Base-by-base conservation (phyloP, 768 basidiomycete genomes). In the Termitomyces titanicus region DNA sequence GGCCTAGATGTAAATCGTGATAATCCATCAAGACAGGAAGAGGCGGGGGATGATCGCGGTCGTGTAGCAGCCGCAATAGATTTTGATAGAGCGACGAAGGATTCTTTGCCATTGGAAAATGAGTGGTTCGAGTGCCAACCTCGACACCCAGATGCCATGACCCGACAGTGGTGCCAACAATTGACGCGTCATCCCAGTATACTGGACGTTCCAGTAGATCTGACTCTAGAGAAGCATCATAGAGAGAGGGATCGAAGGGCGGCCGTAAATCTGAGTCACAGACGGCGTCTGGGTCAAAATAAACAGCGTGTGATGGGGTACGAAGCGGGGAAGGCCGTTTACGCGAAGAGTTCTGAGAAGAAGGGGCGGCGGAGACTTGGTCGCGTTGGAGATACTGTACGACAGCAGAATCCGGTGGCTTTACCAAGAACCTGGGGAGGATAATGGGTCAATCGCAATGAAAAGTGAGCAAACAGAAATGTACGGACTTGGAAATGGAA, bases 1-100 rank as follows among this genome's bases (percentile, higher is more conserved):
- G 61, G 33, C 58, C 57, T 12, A 71, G 67, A 59, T 75, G 70
- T 33, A 68, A 53, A 29, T 66, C 68, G 63, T 86, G 81, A 61
- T 80, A 83, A 51, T 78, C 73, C n/a, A 83, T 49, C n/a, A 84
- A 60, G 8, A 63, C 66, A 3, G 74, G 66, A 38, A 78, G 66
- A 42, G 64, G 61, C 17, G 71, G 67, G 13, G 58, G 42, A 25
- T 68, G 72, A 27, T 64, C 65, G 8, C 62, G 66, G n/a, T 61
- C 59, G 22, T 65, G 68, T 34, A 75, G 52, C 35, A 78, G 68
- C 57, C 66, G 68, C 27, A 79, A 60, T 45, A 83, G 68, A 59
- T 78, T 79, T 33, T 64, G 68, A 58, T 77, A 76, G 0, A 85
- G 66, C 0, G 70, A 63, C 3, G 62, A 54, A 40, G 63, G 61